Evolutionary conservation across 768 basidiomycete species (phyloP), one percentile per base, ranked within the genome.

Genomic region (Epithele typhae): DNA sequence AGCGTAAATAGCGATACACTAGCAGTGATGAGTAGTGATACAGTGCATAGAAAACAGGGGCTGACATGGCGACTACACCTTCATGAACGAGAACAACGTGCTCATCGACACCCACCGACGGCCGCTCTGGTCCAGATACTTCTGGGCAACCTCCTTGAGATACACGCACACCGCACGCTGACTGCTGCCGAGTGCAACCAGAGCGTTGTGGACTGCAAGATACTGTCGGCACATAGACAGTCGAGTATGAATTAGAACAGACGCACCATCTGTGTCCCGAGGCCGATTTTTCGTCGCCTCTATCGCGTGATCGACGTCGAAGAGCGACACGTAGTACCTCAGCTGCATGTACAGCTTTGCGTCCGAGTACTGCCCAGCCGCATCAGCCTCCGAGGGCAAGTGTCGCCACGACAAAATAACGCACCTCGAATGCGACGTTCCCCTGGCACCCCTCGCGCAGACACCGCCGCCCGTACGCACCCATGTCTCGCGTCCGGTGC

Each of bases 401-500:
- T 22, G 40, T 32, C 8, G 5, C 39, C 49, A 39, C 39, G n/a
- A 23, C 5, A 24, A 15, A 40, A 37, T 14, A n/a, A 67, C 79
- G 25, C 53, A 90, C 92, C 77, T 91, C 88, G 50, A 88, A 84
- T 14, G 77, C 55, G 46, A 93, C 85, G 15, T 65, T 71, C 2
- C 89, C 89, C 49, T 66, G 72, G 64, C 92, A 95, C 9, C 76
- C 80, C 5, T 64, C 67, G 37, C 78, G 77, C 45, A 92, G 61
- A 62, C 96, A 99, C 40, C 84, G 72, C 25, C 82, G 77, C 5
- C 92, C 93, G 63, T 92, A 94, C 0, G 97, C 91, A 27, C 87
- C 75, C 90, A 97, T 95, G 76, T 84, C 88, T 17, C 96, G 75
- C n/a, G 95, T 93, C 30, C 88, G 77, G 49, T 81, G 74, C 8